These are phyloP conservation scores for Fusarium sacchari DNA, from an alignment of 2,329 filamentous ascomycete genomes.

Conservation along the genomic window DNA sequence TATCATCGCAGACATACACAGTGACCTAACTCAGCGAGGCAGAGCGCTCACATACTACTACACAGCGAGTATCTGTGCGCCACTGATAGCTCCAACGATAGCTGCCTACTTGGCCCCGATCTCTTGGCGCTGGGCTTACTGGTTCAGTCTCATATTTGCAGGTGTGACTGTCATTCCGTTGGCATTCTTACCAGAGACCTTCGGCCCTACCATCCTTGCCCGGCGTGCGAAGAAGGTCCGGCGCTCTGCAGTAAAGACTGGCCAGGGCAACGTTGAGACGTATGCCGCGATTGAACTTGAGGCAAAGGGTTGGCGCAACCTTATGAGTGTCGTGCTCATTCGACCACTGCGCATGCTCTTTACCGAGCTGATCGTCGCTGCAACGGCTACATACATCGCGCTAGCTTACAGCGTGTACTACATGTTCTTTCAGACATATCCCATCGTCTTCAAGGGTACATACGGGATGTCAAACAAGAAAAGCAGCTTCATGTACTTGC, in stretches of 20 bases:
- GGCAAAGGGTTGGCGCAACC: background rate
- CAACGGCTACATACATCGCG: conserved; percentile 20
- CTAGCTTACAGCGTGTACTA: conserved; percentile 31
- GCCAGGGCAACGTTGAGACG: background rate
- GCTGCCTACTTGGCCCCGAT: conserved; percentile 53
- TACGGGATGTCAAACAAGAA: conserved; percentile 6
- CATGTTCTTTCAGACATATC: conserved; percentile 37
- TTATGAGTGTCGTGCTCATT: conserved; percentile 11
- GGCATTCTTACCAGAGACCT: conserved; percentile 35
- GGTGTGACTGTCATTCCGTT: conserved; percentile 44
- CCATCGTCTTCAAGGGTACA: conserved; percentile 30
- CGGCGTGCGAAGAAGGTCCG: background rate
- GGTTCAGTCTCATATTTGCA: conserved; percentile 41
- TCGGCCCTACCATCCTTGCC: conserved; percentile 18
- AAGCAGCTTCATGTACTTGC: conserved; percentile 12
- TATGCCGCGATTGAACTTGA: background rate
- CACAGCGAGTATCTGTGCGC: conserved; percentile 52
- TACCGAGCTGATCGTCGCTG: conserved; percentile 24
- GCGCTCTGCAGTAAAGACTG: accelerated
- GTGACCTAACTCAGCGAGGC: conserved; percentile 45
- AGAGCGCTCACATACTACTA: conserved; percentile 52
- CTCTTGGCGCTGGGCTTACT: conserved; percentile 59
- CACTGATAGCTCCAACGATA: conserved; percentile 54
- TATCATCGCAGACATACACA: conserved; percentile 57
- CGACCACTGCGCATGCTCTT: conserved; percentile 23